A percentile compares a stretch with the other conserved stretches of the same genome.
Evolutionary conservation across 2,329 filamentous ascomycete species (phyloP).

Genomic region (Colletotrichum gigasporum): DNA sequence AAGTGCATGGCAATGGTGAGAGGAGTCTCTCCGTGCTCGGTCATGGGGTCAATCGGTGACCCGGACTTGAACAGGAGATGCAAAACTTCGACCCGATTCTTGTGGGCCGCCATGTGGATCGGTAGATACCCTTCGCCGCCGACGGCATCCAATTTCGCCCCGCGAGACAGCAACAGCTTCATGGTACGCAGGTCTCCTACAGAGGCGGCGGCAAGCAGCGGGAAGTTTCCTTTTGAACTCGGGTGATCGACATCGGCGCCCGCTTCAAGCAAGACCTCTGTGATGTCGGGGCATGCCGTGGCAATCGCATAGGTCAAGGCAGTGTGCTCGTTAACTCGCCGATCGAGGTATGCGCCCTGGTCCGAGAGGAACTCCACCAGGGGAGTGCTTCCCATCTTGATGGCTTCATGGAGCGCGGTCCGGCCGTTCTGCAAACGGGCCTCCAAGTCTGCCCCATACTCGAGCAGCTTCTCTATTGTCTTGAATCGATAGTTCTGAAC

Average conservation of each 20-base stretch:
- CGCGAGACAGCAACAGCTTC: slow-evolving; percentile 32
- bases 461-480: slow-evolving; percentile 30
- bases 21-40: slow-evolving; percentile 36
- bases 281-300: slow-evolving; percentile 37
- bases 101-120: slow-evolving; percentile 37
- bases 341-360: slow-evolving; percentile 34
- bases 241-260: slow-evolving; percentile 34
- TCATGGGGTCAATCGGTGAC: slow-evolving; percentile 33
- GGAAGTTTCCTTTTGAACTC: slow-evolving; percentile 31
- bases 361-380: slow-evolving; percentile 36
- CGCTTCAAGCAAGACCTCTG: slow-evolving; percentile 30
- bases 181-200: slow-evolving; percentile 47
- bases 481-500: slow-evolving; percentile 29
- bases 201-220: slow-evolving; percentile 55
- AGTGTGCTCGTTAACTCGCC: slow-evolving; percentile 32
- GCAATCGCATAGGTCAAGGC: slow-evolving; percentile 36
- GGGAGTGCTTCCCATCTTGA: slow-evolving; percentile 30
- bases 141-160: slow-evolving; percentile 30
- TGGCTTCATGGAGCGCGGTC: slow-evolving; percentile 36
- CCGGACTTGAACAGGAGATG: slow-evolving; percentile 35
- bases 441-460: slow-evolving; percentile 37
- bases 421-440: slow-evolving; percentile 30
- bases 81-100: slow-evolving; percentile 34
- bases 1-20: slow-evolving; percentile 35
- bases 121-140: slow-evolving; percentile 33